Evolutionary conservation across 768 basidiomycete species (phyloP).

Genomic region (Amanita molliuscula): DNA sequence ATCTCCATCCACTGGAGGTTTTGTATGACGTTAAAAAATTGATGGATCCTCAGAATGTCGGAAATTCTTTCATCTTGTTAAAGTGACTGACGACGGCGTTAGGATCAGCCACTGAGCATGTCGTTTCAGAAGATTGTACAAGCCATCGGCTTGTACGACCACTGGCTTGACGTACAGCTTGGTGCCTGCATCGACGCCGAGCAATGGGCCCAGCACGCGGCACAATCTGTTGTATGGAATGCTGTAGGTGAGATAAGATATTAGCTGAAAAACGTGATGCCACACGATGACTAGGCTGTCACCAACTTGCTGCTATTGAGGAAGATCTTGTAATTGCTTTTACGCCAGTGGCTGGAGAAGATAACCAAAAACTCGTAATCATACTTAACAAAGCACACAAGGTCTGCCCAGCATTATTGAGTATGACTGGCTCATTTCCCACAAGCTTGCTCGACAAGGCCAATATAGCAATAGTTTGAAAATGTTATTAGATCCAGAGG

Average conservation of each 20-base stretch:
- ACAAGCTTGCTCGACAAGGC: conserved; percentile 61
- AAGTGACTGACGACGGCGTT: neutral
- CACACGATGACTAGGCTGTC: conserved; percentile 41
- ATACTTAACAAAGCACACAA: conserved; percentile 59
- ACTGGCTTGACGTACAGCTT: conserved; percentile 54
- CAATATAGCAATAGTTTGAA: conserved; percentile 50
- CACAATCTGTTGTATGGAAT: conserved; percentile 66
- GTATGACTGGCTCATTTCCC: conserved; percentile 6
- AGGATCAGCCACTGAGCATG: conserved; percentile 65
- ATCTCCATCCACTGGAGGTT: conserved; percentile 67
- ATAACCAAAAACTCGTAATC: conserved; percentile 51
- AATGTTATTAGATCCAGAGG: conserved; percentile 53
- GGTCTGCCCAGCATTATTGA: conserved; percentile 24
- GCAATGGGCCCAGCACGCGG: conserved; percentile 64
- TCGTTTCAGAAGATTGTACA: conserved; percentile 62
- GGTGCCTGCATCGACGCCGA: conserved; percentile 41
- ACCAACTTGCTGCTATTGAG: conserved; percentile 51
- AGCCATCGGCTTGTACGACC: conserved; percentile 59
- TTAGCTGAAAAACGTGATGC: neutral
- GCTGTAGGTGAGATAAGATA: conserved; percentile 40
- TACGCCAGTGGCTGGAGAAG: conserved; percentile 43
- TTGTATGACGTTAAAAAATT: conserved; percentile 71
- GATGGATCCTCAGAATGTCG: conserved; percentile 53
- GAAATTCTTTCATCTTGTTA: neutral
- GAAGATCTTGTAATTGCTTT: conserved; percentile 65